Base-by-base conservation (phyloP, 345 rosid genomes). In the Erucastrum elatum region DNA sequence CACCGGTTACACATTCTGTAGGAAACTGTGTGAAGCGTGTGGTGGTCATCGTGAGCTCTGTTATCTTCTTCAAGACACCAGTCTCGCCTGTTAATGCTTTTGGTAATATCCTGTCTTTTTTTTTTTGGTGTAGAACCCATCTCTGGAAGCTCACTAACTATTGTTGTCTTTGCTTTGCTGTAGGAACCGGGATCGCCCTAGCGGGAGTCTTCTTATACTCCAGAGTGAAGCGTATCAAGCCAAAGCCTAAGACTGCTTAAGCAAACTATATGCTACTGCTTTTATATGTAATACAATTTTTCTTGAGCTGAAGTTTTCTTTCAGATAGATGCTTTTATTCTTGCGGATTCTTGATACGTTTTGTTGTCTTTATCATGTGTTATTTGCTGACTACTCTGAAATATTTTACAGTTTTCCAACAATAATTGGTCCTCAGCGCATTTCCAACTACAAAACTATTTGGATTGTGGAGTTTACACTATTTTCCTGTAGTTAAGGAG, bases 21-120 rank as follows among this genome's bases (percentile, higher is more conserved):
- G 99, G 99, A 65, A 96, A 96, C 79, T 96, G 99, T 34, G 99
- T 96, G 85, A 96, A 96, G 91, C 89, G 99, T 63, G 99, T 96
- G 61, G 99, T 90, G 67, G 99, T 96, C 83, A 96, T 96, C n/a
- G 94, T 93, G 78, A 96, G 99, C 94, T 93, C 99, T 26, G 97
- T 93, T 34, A 6, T 96, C 73, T 87, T 96, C 92, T 96, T 96
- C 84, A 68, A 67, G 76, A 91, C 97, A 21, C 98, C 97, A 0
- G 99, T 96, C 35, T 86, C 94, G 37, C 86, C 88, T 35, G 86
- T 93, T 79, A 96, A 96, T 68, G 83, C 98, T 63, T 75, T 96
- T 0, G 97, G 99, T 95, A 93, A 82, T 60, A 7, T 63, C 10
- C 46, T 26, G 64, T 65, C 56, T n/a, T 8, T 39, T 49, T 15